A percentile compares a stretch with the other conserved stretches of the same genome.
Evolutionary conservation across 2,329 filamentous ascomycete genomes (phyloP).

Genomic region (Colletotrichum abscissum): DNA sequence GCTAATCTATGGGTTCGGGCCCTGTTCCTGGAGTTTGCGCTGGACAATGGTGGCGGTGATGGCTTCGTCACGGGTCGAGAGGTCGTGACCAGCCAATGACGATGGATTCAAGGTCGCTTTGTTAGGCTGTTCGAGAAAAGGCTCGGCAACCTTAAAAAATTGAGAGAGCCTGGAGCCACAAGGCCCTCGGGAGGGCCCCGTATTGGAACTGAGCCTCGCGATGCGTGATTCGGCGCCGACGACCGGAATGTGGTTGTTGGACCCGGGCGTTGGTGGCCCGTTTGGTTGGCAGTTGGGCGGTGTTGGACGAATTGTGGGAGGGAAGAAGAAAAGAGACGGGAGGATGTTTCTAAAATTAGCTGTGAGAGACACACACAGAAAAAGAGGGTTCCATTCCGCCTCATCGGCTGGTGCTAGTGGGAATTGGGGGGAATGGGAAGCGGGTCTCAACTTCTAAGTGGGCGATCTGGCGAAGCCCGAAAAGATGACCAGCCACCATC

Average conservation of each 20-base stretch:
- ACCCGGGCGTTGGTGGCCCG: not conserved
- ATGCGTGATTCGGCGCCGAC: not conserved
- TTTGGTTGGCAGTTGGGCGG: not conserved
- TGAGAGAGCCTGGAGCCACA: no score
- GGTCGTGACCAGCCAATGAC: constrained; percentile 2
- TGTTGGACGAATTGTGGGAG: not conserved
- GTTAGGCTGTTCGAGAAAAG: not conserved
- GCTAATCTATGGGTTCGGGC: not conserved
- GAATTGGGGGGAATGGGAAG: not conserved
- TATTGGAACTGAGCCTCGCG: constrained; percentile 6
- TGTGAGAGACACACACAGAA: not conserved
- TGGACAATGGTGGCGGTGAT: constrained; percentile 25
- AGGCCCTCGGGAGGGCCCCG: constrained; percentile 12
- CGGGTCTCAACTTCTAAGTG: constrained; percentile 1
- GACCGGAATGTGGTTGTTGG: constrained; percentile 10
- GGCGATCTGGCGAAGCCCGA: constrained; percentile 29
- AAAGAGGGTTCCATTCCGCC: not conserved
- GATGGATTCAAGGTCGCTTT: not conserved
- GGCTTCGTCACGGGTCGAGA: constrained; percentile 1
- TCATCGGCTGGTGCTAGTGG: constrained; percentile 5
- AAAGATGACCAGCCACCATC: constrained; percentile 17
- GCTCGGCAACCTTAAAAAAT: constrained; percentile 10
- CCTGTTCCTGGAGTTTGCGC: constrained; percentile 13
- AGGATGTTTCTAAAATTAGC: constrained; percentile 28
- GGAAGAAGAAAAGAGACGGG: not conserved